A percentile compares a stretch with the other conserved stretches of the same genome.
Conservation (phyloP, 129 eudicot genomes). For the Scalesia atractyloides region DNA sequence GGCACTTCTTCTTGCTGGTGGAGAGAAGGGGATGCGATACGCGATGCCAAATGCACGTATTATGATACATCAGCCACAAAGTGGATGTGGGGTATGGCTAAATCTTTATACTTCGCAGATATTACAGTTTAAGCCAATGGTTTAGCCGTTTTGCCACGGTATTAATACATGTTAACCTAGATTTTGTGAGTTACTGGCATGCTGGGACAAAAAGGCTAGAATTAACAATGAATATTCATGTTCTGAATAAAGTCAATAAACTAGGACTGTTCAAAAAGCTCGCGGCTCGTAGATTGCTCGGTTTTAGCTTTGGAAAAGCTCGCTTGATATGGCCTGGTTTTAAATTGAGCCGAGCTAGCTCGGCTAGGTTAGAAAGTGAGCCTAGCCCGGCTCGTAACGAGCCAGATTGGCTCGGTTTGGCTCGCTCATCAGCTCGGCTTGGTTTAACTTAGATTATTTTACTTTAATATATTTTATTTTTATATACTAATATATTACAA, state of each 20-base stretch:
- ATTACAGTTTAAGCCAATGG: background rate
- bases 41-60: slow-evolving; percentile 98
- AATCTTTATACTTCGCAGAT: background rate
- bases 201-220: background rate
- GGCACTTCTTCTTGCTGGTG: slow-evolving; percentile 97
- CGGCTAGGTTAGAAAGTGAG: too few species aligned
- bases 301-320: too few species aligned
- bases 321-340: too few species aligned
- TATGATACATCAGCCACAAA: slow-evolving; percentile 94
- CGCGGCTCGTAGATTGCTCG: too few species aligned
- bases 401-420: too few species aligned
- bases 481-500: too few species aligned
- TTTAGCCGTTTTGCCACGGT: background rate
- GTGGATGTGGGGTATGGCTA: slow-evolving; percentile 83
- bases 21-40: slow-evolving; percentile 96
- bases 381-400: too few species aligned
- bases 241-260: background rate
- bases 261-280: too few species aligned
- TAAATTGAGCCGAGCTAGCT: too few species aligned
- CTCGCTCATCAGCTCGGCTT: too few species aligned
- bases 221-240: slow-evolving; percentile 8
- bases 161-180: background rate
- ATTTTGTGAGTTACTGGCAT: background rate
- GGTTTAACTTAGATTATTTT: too few species aligned
- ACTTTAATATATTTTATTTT: too few species aligned